Evolutionary conservation across 305 asterid species (phyloP).

Genomic region (Solanum hybrid): DNA sequence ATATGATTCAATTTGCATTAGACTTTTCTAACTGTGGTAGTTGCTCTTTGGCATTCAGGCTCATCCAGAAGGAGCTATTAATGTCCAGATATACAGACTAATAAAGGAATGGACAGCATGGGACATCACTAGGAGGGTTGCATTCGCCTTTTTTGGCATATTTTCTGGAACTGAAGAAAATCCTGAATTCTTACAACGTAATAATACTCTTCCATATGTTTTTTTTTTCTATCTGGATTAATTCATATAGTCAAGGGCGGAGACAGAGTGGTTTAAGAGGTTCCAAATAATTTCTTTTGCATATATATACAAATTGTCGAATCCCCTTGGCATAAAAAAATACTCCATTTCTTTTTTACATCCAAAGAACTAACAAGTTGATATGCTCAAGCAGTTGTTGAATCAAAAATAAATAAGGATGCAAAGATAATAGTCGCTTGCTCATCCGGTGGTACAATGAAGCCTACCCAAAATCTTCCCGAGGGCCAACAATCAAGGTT

Average conservation of each 20-base stretch:
- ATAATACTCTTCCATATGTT: not conserved
- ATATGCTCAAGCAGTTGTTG: slow-evolving; percentile 49
- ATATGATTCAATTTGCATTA: not conserved
- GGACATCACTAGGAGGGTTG: slow-evolving; percentile 91
- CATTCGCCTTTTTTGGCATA: slow-evolving; percentile 91
- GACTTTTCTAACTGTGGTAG: not conserved
- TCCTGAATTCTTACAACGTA: slow-evolving; percentile 67
- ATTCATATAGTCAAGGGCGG: not conserved
- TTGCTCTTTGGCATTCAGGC: slow-evolving; percentile 30
- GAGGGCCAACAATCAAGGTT: slow-evolving; percentile 94
- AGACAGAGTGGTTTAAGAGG: not conserved
- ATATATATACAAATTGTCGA: not conserved
- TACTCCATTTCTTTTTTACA: not conserved
- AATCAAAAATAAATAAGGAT: slow-evolving; percentile 56
- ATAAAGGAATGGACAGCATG: slow-evolving; percentile 98
- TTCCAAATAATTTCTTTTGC: not conserved
- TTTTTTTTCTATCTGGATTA: not conserved
- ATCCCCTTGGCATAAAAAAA: not conserved
- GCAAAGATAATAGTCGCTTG: slow-evolving; percentile 88
- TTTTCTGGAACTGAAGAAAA: slow-evolving; percentile 93
- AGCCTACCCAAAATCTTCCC: slow-evolving; percentile 78
- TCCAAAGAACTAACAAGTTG: slow-evolving; percentile 6
- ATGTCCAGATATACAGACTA: slow-evolving; percentile 86
- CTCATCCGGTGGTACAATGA: slow-evolving; percentile 86
- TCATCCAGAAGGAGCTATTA: slow-evolving; percentile 88